A percentile compares a stretch with the other conserved stretches of the same genome.
phyloP scores from a whole-genome alignment of 1,139 yeast species.

The Pneumocystis wakefieldiae region DNA sequence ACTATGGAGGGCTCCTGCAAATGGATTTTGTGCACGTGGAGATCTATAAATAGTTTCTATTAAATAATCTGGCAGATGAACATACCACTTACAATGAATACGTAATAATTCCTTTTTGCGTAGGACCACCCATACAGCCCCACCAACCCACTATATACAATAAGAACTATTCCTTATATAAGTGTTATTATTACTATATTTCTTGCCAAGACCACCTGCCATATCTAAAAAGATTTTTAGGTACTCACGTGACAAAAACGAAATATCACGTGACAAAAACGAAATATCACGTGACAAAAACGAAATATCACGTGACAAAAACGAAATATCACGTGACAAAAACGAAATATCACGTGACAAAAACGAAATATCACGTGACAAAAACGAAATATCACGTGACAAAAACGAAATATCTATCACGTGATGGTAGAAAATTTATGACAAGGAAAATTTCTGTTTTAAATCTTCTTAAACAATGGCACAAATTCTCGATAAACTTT shows the following conservation, averaged over 20 bases:
- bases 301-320: too few species aligned
- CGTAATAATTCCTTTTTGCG: constrained; percentile 66
- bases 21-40: constrained; percentile 84
- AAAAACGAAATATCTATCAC: too few species aligned
- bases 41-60: constrained; percentile 26
- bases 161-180: neutral
- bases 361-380: too few species aligned
- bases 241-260: neutral
- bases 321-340: too few species aligned
- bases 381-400: too few species aligned
- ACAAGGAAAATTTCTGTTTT: too few species aligned
- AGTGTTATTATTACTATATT: neutral
- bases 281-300: too few species aligned
- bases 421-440: too few species aligned
- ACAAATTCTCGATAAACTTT: neutral
- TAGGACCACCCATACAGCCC: constrained; percentile 45
- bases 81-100: constrained; percentile 42
- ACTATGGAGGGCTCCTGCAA: constrained; percentile 72
- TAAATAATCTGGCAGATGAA: neutral
- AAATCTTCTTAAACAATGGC: neutral
- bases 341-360: too few species aligned
- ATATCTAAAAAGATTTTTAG: neutral
- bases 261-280: neutral
- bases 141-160: neutral
- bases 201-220: neutral